Evolutionary conservation across 2,329 filamentous ascomycete species (phyloP).

Genomic region (Aureobasidium zeae): DNA sequence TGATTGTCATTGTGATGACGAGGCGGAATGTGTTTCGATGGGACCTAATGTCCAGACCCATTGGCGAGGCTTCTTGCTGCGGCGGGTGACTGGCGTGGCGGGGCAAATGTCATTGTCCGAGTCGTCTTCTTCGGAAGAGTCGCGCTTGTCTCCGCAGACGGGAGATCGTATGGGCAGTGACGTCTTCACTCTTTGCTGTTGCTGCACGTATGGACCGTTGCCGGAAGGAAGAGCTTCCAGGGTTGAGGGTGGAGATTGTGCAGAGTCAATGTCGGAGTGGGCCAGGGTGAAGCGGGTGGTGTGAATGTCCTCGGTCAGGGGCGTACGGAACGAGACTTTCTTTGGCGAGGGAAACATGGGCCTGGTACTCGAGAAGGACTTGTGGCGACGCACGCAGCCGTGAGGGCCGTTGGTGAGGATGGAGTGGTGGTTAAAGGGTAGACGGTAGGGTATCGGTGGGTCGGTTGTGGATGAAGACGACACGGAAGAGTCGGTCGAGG

Average conservation of each 20-base stretch:
- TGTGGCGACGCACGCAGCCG: conserved; percentile 27
- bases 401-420: conserved; percentile 40
- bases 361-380: conserved; percentile 33
- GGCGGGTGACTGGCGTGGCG: conserved; percentile 44
- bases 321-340: conserved; percentile 47
- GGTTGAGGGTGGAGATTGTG: conserved; percentile 26
- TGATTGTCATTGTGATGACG: too few species aligned
- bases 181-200: conserved; percentile 9
- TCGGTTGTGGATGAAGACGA: conserved; percentile 27
- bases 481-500: conserved; percentile 31
- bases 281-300: conserved; percentile 46
- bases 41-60: conserved; percentile 51
- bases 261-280: conserved; percentile 46
- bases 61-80: conserved; percentile 44
- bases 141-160: conserved; percentile 35
- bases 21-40: conserved; percentile 11
- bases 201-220: not conserved
- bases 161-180: conserved; percentile 19
- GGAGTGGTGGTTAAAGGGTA: conserved; percentile 37
- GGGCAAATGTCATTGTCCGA: conserved; percentile 36
- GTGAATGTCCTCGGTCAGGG: conserved; percentile 50
- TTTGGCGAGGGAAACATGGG: conserved; percentile 48
- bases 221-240: conserved; percentile 21
- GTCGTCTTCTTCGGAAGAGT: conserved; percentile 42
- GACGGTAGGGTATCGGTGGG: conserved; percentile 36